A percentile compares a stretch with the other conserved stretches of the same genome.
phyloP scores from a whole-genome alignment of 768 basidiomycete genomes.

The Kwoniella sp. region DNA sequence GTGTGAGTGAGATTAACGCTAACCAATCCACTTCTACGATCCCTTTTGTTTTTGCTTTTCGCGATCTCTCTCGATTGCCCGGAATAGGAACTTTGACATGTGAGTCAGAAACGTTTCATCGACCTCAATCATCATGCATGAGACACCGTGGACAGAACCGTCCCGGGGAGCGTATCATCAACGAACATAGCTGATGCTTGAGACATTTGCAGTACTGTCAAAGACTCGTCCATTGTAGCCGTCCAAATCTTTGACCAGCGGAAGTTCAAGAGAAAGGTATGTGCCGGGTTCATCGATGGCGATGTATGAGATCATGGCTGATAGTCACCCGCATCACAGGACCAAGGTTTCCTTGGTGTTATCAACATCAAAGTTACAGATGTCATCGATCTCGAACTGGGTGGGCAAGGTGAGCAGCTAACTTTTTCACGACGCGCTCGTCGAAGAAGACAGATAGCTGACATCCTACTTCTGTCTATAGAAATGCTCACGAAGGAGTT shows the following conservation, averaged over 20 bases:
- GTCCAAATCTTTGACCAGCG: slow-evolving; percentile 99
- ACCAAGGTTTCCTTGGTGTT: slow-evolving; percentile 97
- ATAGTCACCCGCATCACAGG: slow-evolving; percentile 50
- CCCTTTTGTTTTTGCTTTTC: too few relatives aligned
- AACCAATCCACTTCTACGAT: too few relatives aligned
- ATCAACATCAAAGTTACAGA: slow-evolving; percentile 92
- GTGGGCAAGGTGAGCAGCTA: slow-evolving; percentile 75
- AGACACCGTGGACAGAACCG: too few relatives aligned
- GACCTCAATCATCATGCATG: too few relatives aligned
- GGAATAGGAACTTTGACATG: slow-evolving; percentile 92
- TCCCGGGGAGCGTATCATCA: too few relatives aligned
- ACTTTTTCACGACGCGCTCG: neutral
- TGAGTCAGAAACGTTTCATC: slow-evolving; percentile 56
- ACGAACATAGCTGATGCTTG: too few relatives aligned
- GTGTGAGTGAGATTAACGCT: too few relatives aligned
- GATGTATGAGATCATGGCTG: neutral
- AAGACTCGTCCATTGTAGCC: slow-evolving; percentile 95
- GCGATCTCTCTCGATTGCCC: neutral
- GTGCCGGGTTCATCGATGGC: neutral
- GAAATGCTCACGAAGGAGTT: slow-evolving; percentile 96
- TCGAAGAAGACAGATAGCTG: slow-evolving; percentile 9
- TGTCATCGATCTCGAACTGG: slow-evolving; percentile 85
- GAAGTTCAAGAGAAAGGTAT: slow-evolving; percentile 86
- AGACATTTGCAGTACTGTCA: slow-evolving; percentile 70
- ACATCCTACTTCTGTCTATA: slow-evolving; percentile 47